phyloP scores from a whole-genome alignment of 139 green algal species.

The Coccomyxa sp. region DNA sequence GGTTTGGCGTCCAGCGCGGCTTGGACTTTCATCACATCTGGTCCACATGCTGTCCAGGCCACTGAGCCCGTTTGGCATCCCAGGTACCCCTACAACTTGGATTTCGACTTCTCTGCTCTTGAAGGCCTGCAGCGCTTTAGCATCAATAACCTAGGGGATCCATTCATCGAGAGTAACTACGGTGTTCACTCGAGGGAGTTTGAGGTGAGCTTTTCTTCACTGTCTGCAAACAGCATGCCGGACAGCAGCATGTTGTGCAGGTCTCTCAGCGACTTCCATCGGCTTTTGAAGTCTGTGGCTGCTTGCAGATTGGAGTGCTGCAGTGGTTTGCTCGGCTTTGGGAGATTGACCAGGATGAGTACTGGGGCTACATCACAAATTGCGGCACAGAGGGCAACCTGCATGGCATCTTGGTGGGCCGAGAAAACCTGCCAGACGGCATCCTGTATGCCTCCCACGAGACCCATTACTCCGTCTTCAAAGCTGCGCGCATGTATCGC shows the following conservation, averaged over 20 bases:
- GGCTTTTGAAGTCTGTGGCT: neutral
- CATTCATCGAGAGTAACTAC: conserved; percentile 97
- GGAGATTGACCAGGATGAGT: conserved; percentile 89
- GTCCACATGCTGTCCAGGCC: too few relatives aligned
- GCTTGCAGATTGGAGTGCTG: conserved; percentile 80
- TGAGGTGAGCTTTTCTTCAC: conserved; percentile 47
- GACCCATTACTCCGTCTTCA: conserved; percentile 96
- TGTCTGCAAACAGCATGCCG: neutral
- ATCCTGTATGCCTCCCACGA: conserved; percentile 88
- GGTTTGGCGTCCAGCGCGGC: too few relatives aligned
- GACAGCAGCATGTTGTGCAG: too few relatives aligned
- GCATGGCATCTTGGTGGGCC: conserved; percentile 91
- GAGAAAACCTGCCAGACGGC: conserved; percentile 82
- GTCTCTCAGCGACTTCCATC: too few relatives aligned
- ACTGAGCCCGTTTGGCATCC: neutral
- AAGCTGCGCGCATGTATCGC: conserved; percentile 93
- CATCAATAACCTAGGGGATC: conserved; percentile 98
- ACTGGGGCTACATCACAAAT: conserved; percentile 99
- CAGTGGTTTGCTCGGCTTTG: conserved; percentile 97
- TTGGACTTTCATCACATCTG: too few relatives aligned
- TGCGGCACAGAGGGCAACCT: conserved; percentile 98
- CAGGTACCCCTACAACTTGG: conserved; percentile 98
- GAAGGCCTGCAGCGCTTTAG: conserved; percentile 82
- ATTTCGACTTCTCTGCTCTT: conserved; percentile 93
- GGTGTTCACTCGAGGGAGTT: conserved; percentile 88